Evolutionary conservation across 2,329 filamentous ascomycete genomes (phyloP).

Genomic region (Zarea fungicola): DNA sequence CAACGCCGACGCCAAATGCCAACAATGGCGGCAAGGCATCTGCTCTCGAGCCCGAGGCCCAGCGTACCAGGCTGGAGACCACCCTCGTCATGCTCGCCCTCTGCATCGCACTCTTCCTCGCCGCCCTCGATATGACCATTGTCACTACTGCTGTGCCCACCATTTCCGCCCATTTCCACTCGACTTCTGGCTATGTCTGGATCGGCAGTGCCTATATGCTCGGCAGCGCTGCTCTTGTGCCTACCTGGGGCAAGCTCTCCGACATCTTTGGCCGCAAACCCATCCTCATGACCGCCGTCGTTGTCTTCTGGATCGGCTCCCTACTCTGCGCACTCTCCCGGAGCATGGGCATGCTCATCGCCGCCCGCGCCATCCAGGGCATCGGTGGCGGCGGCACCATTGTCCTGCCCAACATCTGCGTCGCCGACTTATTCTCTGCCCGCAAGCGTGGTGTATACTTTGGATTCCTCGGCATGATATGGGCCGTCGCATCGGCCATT

Average conservation of each 20-base stretch:
- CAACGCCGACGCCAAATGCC: background rate
- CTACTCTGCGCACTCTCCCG: constrained; percentile 47
- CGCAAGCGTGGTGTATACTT: constrained; percentile 48
- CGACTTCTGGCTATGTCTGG: constrained; percentile 69
- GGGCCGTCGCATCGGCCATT: constrained; percentile 60
- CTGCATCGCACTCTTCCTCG: constrained; percentile 45
- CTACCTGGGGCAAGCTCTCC: constrained; percentile 63
- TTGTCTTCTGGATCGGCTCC: constrained; percentile 50
- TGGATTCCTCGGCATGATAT: constrained; percentile 48
- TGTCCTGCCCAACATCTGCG: constrained; percentile 55
- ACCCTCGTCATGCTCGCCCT: constrained; percentile 36
- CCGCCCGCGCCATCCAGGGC: constrained; percentile 51
- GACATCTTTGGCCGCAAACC: constrained; percentile 57
- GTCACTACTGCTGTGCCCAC: constrained; percentile 63
- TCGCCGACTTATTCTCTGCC: constrained; percentile 52
- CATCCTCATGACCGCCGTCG: constrained; percentile 44
- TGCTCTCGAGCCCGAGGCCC: constrained; percentile 26
- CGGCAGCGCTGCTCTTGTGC: constrained; percentile 60
- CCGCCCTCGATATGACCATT: constrained; percentile 55
- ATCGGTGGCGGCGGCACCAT: constrained; percentile 52
- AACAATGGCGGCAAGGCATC: background rate
- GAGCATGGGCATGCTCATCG: constrained; percentile 49
- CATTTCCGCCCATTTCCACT: constrained; percentile 58
- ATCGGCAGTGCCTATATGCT: constrained; percentile 71
- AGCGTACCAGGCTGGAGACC: constrained; percentile 34